Evolutionary conservation across 306 rosid species (phyloP).

Genomic region (Mimosa bimucronata): DNA sequence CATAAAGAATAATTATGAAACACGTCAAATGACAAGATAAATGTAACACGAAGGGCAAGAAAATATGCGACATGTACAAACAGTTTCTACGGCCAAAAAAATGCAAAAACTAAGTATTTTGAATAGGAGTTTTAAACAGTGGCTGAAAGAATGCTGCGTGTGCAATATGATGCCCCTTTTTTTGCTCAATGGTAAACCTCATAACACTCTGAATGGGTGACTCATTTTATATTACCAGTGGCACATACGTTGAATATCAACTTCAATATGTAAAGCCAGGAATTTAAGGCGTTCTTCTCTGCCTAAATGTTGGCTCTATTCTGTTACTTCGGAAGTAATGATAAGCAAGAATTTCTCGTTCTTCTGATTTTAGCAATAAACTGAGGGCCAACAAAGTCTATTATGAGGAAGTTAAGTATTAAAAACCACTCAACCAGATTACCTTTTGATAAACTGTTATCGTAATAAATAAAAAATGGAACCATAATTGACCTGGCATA

Average conservation of each 20-base stretch:
- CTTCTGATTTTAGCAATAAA: neutral
- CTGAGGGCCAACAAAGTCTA: neutral
- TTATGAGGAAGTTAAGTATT: neutral
- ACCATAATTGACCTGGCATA: neutral
- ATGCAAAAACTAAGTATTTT: neutral
- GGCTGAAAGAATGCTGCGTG: neutral
- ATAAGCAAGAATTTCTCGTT: neutral
- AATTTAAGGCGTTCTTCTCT: neutral
- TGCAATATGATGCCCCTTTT: neutral
- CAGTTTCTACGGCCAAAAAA: neutral
- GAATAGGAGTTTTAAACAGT: neutral
- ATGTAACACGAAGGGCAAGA: neutral
- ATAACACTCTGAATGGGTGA: neutral
- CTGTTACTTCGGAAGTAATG: neutral
- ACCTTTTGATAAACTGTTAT: neutral
- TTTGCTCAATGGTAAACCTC: neutral
- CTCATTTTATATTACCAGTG: neutral
- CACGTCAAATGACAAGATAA: neutral
- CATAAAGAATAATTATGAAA: neutral
- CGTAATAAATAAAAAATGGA: too few species aligned
- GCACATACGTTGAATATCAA: neutral
- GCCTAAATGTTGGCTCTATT: neutral
- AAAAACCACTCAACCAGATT: neutral
- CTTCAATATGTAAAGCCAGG: neutral
- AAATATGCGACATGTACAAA: neutral